phyloP scores from a whole-genome alignment of 768 basidiomycete species.

The Suillus tomentosus region DNA sequence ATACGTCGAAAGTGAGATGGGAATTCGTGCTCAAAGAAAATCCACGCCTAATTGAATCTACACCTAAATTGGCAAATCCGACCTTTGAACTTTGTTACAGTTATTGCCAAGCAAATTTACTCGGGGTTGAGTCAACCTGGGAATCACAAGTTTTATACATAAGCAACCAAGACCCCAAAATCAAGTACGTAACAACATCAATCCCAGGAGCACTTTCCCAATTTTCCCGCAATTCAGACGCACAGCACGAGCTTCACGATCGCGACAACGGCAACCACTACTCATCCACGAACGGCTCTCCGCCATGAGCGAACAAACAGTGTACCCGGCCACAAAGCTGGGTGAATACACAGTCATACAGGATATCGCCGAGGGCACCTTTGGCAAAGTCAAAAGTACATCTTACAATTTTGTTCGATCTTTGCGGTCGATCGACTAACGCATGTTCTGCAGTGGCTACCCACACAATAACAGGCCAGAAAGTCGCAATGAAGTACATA shows the following conservation, averaged over 20 bases:
- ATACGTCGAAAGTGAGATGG: neutral
- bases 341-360: conserved; percentile 88
- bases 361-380: conserved; percentile 95
- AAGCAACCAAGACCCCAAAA: conserved; percentile 8
- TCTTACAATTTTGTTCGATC: conserved; percentile 29
- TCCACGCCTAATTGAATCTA: conserved; percentile 7
- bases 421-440: conserved; percentile 18
- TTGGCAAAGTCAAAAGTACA: conserved; percentile 99
- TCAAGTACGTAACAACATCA: conserved; percentile 22
- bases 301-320: conserved; percentile 28
- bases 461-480: conserved; percentile 92
- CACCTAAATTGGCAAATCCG: conserved; percentile 1
- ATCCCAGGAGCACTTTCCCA: conserved; percentile 19
- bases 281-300: conserved; percentile 22
- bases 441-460: conserved; percentile 67
- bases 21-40: neutral
- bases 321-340: conserved; percentile 68
- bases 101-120: conserved; percentile 4
- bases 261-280: conserved; percentile 11
- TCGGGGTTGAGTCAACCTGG: conserved; percentile 1
- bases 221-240: conserved; percentile 25
- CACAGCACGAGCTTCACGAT: conserved; percentile 9
- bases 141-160: conserved; percentile 3
- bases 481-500: conserved; percentile 97
- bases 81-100: conserved; percentile 3